Base-by-base conservation (phyloP, 192 early-diverging fungal species). In the Martensiomyces pterosporus region DNA sequence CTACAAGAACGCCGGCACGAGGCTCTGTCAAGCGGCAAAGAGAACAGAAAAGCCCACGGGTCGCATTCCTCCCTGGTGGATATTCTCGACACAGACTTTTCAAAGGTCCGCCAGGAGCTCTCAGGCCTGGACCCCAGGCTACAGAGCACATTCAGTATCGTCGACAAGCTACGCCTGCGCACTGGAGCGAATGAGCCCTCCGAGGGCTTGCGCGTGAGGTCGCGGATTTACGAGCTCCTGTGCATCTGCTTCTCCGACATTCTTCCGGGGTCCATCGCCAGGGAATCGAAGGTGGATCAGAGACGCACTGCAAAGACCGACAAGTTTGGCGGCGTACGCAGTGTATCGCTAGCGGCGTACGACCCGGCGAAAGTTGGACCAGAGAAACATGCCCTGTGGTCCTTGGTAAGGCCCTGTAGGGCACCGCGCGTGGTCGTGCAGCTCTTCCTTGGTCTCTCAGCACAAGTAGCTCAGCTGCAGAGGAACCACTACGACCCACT, bases 361-460 rank as follows among this genome's bases (percentile, higher is more conserved):
- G 39, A 48, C 14, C n/a, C 41, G 2, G 8, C 33, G 41, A 29
- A 27, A 25, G 24, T 16, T 22, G 3, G 16, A 1, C 14, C 41
- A 5, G 46, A 41, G 19, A 16, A 39, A 26, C 33, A 38, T 32
- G n/a, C 23, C n/a, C 29, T 60, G 25, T 65, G 68, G 68, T 43
- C 62, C 14, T 49, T 65, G 13, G 36, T 72, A 9, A 61, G 68
- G 19, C 68, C 68, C n/a, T 13, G 17, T 9, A 39, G 24, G 34
- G 17, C 35, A 0, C 68, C 68, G 2, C 23, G 16, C 16, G 57
- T 42, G 16, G 24, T 53, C 25, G 18, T 65, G n/a, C 57, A 57
- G 32, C 45, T 64, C 25, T 65, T 72, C 23, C 62, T 72, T 9
- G 18, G 24, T 27, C 35, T 72, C 13, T 72, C 68, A 7, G 48